Evolutionary conservation across 192 early-diverging fungal species (phyloP).

Genomic region (Umbelopsis sp.): DNA sequence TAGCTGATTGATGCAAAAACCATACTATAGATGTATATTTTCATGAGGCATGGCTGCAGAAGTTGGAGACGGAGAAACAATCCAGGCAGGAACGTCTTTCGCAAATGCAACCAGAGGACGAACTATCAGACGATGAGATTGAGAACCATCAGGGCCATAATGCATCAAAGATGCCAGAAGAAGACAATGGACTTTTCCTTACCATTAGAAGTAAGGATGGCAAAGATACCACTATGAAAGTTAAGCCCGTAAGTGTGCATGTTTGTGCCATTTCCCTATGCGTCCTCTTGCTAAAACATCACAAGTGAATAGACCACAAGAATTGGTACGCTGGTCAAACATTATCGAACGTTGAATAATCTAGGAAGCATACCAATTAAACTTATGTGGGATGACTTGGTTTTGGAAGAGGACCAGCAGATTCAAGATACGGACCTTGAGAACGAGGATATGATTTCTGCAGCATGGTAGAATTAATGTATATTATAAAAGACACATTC

Average conservation of each 20-base stretch:
- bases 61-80: constrained; percentile 16
- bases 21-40: constrained; percentile 28
- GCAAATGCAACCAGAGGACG: constrained; percentile 6
- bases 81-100: background rate
- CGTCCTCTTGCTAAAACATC: background rate
- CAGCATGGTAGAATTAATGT: constrained; percentile 5
- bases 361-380: constrained; percentile 25
- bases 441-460: constrained; percentile 56
- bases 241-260: constrained; percentile 23
- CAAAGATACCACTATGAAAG: constrained; percentile 20
- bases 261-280: background rate
- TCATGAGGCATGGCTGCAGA: constrained; percentile 9
- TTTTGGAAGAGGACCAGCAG: constrained; percentile 34
- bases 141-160: background rate
- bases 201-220: constrained; percentile 27
- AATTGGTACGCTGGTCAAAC: constrained; percentile 46
- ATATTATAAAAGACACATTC: background rate
- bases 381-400: constrained; percentile 59
- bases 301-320: constrained; percentile 34
- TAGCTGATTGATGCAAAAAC: background rate
- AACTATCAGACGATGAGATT: background rate
- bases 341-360: constrained; percentile 41
- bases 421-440: constrained; percentile 60
- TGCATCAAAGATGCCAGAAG: background rate
- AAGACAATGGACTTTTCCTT: background rate